These are phyloP conservation scores for Rhizoclosmatium sp. DNA, from an alignment of 192 early-diverging fungal genomes.

Conservation along the genomic window DNA sequence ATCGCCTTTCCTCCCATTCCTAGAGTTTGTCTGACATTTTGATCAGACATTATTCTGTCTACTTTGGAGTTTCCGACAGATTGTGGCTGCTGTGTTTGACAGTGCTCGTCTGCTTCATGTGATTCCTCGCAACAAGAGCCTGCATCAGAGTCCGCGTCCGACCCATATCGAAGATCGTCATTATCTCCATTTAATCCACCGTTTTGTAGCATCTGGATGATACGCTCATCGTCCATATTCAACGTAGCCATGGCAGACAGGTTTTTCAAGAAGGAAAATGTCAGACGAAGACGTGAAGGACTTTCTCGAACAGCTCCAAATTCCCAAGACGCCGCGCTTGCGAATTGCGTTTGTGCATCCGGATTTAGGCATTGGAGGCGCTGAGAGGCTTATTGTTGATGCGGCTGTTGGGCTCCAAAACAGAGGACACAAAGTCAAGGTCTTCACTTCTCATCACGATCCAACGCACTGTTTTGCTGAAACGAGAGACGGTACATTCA, in stretches of 20 bases:
- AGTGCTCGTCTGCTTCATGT: conserved; percentile 3
- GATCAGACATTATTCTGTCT: conserved; percentile 36
- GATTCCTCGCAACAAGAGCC: conserved; percentile 18
- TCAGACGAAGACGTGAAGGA: background rate
- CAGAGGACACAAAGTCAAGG: conserved; percentile 77
- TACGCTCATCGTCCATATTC: conserved; percentile 30
- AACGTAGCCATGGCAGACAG: background rate
- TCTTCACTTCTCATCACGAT: conserved; percentile 95
- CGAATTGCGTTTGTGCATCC: conserved; percentile 88
- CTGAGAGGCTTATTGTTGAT: conserved; percentile 94
- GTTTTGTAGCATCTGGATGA: conserved; percentile 18
- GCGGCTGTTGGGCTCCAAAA: conserved; percentile 82
- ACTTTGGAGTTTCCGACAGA: conserved; percentile 22
- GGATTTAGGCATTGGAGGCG: conserved; percentile 94
- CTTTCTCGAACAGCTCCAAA: background rate
- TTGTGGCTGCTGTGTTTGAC: background rate
- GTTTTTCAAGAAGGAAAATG: no score
- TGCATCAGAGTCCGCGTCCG: conserved; percentile 29
- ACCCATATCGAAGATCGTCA: conserved; percentile 31
- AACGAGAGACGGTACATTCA: conserved; percentile 75
- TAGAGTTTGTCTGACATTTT: conserved; percentile 46
- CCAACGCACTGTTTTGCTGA: conserved; percentile 88
- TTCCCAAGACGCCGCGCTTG: conserved; percentile 9
- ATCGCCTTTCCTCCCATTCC: conserved; percentile 51
- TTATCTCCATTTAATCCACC: conserved; percentile 30